phyloP scores from a whole-genome alignment of 176 grass and related monocot species.

The Coix lacrymajobi region DNA sequence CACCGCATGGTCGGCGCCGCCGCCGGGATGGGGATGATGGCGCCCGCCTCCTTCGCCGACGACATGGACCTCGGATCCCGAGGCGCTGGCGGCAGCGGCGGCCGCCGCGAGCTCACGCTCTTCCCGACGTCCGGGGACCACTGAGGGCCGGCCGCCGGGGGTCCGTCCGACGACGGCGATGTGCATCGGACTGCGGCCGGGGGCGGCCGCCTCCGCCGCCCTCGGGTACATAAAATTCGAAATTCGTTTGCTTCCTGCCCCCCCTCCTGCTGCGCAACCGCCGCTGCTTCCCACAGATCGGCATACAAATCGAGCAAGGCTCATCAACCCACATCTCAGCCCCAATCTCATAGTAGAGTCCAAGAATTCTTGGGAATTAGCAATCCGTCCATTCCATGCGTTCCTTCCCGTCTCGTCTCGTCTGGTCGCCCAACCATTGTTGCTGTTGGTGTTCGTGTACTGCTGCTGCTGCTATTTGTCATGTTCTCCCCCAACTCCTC shows the following conservation, averaged over 20 bases:
- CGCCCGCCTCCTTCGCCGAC: constrained; percentile 47
- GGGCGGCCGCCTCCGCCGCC: not conserved
- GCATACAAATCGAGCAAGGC: constrained; percentile 36
- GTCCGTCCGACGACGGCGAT: not conserved
- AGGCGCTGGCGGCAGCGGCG: constrained; percentile 27
- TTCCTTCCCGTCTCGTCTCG: not conserved
- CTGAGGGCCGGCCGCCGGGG: constrained; percentile 13
- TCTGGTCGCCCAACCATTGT: not conserved
- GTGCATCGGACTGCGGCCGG: not conserved
- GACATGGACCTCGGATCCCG: constrained; percentile 67
- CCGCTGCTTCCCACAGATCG: constrained; percentile 47
- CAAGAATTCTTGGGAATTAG: constrained; percentile 49
- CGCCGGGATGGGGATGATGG: constrained; percentile 45
- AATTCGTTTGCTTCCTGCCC: constrained; percentile 39
- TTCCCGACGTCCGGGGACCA: constrained; percentile 79
- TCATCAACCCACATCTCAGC: constrained; percentile 5
- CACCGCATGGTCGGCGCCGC: constrained; percentile 48
- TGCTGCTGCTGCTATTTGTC: constrained; percentile 20
- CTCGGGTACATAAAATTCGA: constrained; percentile 47
- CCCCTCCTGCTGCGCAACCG: constrained; percentile 21
- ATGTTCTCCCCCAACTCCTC: not conserved
- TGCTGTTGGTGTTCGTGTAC: constrained; percentile 27
- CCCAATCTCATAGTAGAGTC: constrained; percentile 26
- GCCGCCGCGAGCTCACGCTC: constrained; percentile 71
- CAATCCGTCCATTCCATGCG: not conserved